phyloP scores from a whole-genome alignment of 257 asterid genomes.

The Leonotis leonurus region DNA sequence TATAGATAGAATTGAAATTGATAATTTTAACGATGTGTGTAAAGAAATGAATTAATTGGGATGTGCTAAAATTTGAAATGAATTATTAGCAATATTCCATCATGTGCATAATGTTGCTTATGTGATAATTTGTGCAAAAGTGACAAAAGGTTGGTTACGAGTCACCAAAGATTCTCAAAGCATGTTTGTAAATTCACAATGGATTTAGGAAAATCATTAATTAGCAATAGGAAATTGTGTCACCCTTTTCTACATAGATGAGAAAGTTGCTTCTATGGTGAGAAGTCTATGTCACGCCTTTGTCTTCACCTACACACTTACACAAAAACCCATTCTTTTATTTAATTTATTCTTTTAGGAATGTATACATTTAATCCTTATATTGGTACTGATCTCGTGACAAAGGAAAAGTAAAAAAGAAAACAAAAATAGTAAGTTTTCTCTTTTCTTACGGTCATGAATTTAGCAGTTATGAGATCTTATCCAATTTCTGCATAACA shows the following conservation, averaged over 20 bases:
- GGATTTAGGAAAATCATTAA: conserved; percentile 22
- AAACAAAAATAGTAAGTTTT: no score
- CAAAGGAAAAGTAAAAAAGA: background rate
- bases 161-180: conserved; percentile 33
- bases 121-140: conserved; percentile 24
- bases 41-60: background rate
- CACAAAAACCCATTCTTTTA: no score
- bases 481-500: conserved; percentile 11
- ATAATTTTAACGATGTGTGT: no score
- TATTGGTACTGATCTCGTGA: conserved; percentile 6
- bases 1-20: no score
- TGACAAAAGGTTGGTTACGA: conserved; percentile 46
- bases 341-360: no score
- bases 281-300: conserved; percentile 35
- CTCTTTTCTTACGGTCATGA: conserved; percentile 12
- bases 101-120: conserved; percentile 21
- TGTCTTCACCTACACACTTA: conserved; percentile 30
- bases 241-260: conserved; percentile 25
- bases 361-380: background rate
- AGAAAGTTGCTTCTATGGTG: conserved; percentile 35
- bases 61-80: no score
- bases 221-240: conserved; percentile 25
- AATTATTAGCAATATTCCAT: conserved; percentile 10
- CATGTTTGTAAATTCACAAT: conserved; percentile 25
- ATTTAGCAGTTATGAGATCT: conserved; percentile 9